Base-by-base conservation (phyloP, 345 rosid species). In the Eucalyptus cladocalyx region DNA sequence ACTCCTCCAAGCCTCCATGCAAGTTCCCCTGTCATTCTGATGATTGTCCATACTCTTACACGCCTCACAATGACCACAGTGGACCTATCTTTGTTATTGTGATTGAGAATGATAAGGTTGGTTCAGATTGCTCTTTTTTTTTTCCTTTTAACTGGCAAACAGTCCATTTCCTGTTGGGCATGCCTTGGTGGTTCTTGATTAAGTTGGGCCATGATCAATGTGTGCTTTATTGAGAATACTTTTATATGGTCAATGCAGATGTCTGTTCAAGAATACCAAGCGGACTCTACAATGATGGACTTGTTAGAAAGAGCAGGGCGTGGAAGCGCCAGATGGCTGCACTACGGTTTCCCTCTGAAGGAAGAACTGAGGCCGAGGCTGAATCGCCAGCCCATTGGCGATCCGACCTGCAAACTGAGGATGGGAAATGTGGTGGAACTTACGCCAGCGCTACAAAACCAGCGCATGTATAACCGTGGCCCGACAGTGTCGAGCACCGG, bases 401-500 rank as follows among this genome's bases (percentile, higher is more conserved):
- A 98, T 91, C 93, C 95, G 10, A 89, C 94, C 23, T 93, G 95
- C 94, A 91, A 93, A 91, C 92, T 98, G 92, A 94, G 93, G 93
- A 98, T 98, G 98, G 99, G 99, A 50, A 97, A 98, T 88, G 97
- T 98, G 91, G 99, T 97, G 87, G 99, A 97, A 93, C 92, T 98
- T 83, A 95, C 98, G 67, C 99, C 98, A 43, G 93, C 96, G 40
- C 93, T 97, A 54, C 94, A 97, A 94, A 95, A 96, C 62, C 98
- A 97, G 89, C 94, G 99, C 40, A 98, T 95, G 98, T 97, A 97
- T 49, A 92, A 98, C 86, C 91, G 92, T 4, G 97, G 95, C 37
- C 91, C 91, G 37, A 87, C 92, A 5, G 91, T 91, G 58, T 86
- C 62, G 7, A 56, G 62, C 87, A 34, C 87, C 11, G 50, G 53